Percentiles rank a stretch among this genome's conserved stretches.
phyloP scores from a whole-genome alignment of 352 stramenopile genomes.

The Peronosclerospora sorghi region DNA sequence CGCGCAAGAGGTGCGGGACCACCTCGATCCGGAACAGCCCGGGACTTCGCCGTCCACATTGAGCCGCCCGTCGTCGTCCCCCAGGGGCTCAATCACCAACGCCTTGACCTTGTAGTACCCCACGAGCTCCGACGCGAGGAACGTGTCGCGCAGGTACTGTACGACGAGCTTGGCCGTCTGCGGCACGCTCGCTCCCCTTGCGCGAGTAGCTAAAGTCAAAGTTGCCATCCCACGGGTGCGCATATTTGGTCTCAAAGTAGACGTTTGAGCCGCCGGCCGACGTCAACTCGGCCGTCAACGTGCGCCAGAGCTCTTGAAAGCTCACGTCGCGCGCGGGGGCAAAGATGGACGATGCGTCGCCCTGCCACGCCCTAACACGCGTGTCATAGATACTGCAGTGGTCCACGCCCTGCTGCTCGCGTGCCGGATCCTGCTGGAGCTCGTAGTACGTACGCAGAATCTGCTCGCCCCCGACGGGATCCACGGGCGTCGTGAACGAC shows the following conservation, averaged over 20 bases:
- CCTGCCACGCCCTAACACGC: constrained; percentile 41
- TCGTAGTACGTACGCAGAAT: constrained; percentile 66
- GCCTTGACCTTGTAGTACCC: constrained; percentile 75
- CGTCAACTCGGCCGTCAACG: constrained; percentile 35
- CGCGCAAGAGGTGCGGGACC: constrained; percentile 53
- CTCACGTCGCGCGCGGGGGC: constrained; percentile 46
- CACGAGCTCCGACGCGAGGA: constrained; percentile 45
- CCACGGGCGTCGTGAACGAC: constrained; percentile 32
- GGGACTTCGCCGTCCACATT: constrained; percentile 71
- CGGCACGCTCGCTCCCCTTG: constrained; percentile 23
- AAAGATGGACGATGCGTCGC: constrained; percentile 50
- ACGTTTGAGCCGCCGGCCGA: constrained; percentile 62
- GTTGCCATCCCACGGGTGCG: constrained; percentile 69
- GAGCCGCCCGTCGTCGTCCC: constrained; percentile 32
- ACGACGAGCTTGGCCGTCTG: constrained; percentile 40
- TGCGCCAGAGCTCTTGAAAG: constrained; percentile 42
- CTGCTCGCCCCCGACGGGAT: constrained; percentile 37
- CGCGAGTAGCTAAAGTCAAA: constrained; percentile 66
- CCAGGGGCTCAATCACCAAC: constrained; percentile 53
- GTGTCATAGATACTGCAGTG: constrained; percentile 64
- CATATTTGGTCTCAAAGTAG: constrained; percentile 74
- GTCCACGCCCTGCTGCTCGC: constrained; percentile 64
- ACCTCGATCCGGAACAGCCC: constrained; percentile 66
- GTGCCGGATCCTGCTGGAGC: constrained; percentile 39
- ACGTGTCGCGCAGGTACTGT: constrained; percentile 44